Evolutionary conservation across 331 rosid genomes (phyloP).

Genomic region (Quercus phellos): DNA sequence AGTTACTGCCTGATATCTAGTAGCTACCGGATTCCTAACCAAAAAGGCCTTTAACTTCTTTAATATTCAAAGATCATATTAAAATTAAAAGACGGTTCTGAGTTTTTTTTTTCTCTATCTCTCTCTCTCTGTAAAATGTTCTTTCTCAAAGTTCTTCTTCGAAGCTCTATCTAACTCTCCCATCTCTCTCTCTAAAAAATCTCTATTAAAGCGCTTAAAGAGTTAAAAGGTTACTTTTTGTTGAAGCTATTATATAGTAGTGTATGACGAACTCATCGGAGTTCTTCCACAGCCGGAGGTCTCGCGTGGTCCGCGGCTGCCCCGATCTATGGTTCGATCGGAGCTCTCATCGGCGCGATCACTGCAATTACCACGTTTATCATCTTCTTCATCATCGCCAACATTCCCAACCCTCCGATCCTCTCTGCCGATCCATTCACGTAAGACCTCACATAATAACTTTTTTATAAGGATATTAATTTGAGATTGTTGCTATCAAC

Average conservation of each 20-base stretch:
- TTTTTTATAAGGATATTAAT: not conserved
- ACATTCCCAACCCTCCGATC: conserved; percentile 36
- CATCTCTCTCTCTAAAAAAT: not conserved
- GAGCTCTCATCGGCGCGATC: conserved; percentile 26
- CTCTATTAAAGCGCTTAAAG: not conserved
- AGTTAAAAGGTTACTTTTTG: too few relatives aligned
- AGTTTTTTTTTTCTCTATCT: too few relatives aligned
- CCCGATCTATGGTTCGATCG: conserved; percentile 37
- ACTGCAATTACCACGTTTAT: not conserved
- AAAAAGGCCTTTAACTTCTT: too few relatives aligned
- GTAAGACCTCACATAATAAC: conserved; percentile 33
- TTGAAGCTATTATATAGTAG: not conserved
- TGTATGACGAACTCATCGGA: conserved; percentile 96
- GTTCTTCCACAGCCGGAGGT: conserved; percentile 62
- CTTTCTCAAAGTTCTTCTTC: too few relatives aligned
- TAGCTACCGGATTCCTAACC: too few relatives aligned
- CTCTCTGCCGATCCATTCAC: conserved; percentile 37
- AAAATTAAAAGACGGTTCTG: too few relatives aligned
- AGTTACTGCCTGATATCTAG: too few relatives aligned
- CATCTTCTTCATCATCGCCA: conserved; percentile 28
- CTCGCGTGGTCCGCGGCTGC: conserved; percentile 56
- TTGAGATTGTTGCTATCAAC: not conserved
- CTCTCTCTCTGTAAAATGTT: too few relatives aligned
- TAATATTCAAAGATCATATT: too few relatives aligned
- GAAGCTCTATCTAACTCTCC: not conserved